These are phyloP conservation scores for Tripidium arundinaceum DNA, from an alignment of 202 grass and related monocot species.

Conservation along the genomic window DNA sequence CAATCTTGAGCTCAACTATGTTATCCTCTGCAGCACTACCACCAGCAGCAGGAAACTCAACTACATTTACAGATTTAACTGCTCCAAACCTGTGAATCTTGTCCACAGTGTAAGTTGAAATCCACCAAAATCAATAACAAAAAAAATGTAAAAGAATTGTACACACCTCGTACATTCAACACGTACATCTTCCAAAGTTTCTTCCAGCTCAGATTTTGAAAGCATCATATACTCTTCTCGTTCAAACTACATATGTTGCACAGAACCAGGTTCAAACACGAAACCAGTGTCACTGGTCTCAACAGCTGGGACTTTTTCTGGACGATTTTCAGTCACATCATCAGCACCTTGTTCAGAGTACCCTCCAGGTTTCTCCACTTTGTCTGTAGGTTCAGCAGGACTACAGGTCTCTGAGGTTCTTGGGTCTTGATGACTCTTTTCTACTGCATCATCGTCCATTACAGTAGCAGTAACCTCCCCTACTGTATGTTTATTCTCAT, in stretches of 20 bases:
- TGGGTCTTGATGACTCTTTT: constrained; percentile 19
- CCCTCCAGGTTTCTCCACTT: constrained; percentile 6
- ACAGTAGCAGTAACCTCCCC: neutral
- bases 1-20: constrained; percentile 22
- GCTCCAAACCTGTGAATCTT: constrained; percentile 85
- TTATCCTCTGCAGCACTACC: constrained; percentile 11
- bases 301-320: constrained; percentile 1
- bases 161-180: constrained; percentile 73
- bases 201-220: constrained; percentile 73
- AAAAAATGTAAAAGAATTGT: constrained; percentile 18
- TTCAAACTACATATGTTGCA: constrained; percentile 59
- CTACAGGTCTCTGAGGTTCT: neutral
- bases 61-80: constrained; percentile 71
- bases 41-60: constrained; percentile 33
- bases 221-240: constrained; percentile 66
- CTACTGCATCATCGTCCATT: constrained; percentile 2
- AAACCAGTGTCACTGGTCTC: constrained; percentile 1
- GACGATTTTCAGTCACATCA: neutral
- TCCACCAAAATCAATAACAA: constrained; percentile 29
- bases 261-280: constrained; percentile 54
- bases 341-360: neutral
- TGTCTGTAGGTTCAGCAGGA: neutral
- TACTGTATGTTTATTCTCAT: constrained; percentile 9
- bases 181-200: constrained; percentile 84
- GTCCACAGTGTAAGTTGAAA: constrained; percentile 35